A percentile compares a stretch with the other conserved stretches of the same genome.
phyloP scores from a whole-genome alignment of 2,329 filamentous ascomycete genomes.

The Keithomyces neogunnii region DNA sequence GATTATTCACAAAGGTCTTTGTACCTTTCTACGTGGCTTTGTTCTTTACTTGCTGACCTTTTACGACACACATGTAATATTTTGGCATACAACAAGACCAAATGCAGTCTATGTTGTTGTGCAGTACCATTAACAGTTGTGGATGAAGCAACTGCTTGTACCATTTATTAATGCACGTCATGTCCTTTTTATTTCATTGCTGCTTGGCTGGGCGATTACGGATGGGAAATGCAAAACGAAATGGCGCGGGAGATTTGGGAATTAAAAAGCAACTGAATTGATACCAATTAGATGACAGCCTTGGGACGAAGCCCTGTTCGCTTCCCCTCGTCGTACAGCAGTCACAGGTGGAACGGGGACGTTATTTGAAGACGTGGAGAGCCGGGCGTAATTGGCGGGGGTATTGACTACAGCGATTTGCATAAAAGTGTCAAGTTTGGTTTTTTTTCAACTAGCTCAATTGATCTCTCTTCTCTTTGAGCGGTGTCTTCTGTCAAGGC shows the following conservation, averaged over 20 bases:
- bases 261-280: neutral
- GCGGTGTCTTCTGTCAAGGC: no score
- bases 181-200: neutral
- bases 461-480: no score
- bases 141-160: neutral
- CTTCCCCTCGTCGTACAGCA: neutral
- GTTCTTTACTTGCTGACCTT: neutral
- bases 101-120: neutral
- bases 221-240: neutral
- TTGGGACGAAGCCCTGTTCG: neutral
- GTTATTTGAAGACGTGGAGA: neutral
- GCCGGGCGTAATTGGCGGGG: slow-evolving; percentile 1
- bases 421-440: neutral
- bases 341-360: neutral
- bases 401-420: neutral
- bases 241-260: neutral
- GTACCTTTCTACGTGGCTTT: neutral
- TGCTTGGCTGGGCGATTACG: neutral
- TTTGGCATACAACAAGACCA: neutral
- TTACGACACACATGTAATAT: neutral
- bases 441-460: neutral
- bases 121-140: neutral
- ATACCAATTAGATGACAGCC: slow-evolving; percentile 2
- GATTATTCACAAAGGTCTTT: neutral
- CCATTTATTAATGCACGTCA: neutral